phyloP scores from a whole-genome alignment of 1,139 yeast genomes.

The Pneumocystis sp. region DNA sequence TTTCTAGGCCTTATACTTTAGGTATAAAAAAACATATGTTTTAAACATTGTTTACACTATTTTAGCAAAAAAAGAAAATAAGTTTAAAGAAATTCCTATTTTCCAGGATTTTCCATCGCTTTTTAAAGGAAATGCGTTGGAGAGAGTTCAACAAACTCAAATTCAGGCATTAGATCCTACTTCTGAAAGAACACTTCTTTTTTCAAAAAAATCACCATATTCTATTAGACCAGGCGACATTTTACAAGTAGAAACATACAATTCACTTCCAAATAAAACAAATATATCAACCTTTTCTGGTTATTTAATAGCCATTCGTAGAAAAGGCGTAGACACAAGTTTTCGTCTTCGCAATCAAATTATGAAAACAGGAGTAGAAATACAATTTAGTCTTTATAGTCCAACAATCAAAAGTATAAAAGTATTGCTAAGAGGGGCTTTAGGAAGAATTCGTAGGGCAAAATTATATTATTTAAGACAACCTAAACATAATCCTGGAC shows the following conservation, averaged over 20 bases:
- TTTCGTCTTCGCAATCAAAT: conserved; percentile 16
- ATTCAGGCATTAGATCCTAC: conserved; percentile 4
- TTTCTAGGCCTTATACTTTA: not conserved
- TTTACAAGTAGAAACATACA: conserved; percentile 10
- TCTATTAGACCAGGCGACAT: conserved; percentile 11
- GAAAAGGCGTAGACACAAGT: conserved; percentile 18
- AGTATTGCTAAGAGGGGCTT: conserved; percentile 14
- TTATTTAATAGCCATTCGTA: conserved; percentile 16
- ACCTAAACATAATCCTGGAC: conserved; percentile 7
- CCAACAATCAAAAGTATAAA: conserved; percentile 14
- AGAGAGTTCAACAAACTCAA: not conserved
- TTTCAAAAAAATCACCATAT: conserved; percentile 4
- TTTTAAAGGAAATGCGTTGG: not conserved
- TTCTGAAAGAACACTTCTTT: conserved; percentile 5
- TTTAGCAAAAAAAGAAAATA: not conserved
- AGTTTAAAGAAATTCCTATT: not conserved
- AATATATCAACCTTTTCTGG: conserved; percentile 15
- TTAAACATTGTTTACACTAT: not conserved
- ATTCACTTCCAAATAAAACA: conserved; percentile 7
- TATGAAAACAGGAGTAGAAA: conserved; percentile 17
- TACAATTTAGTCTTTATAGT: conserved; percentile 16
- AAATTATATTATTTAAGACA: conserved; percentile 23
- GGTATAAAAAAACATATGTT: not conserved
- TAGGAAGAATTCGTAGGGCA: conserved; percentile 16
- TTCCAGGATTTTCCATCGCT: not conserved